A percentile compares a stretch with the other conserved stretches of the same genome.
Evolutionary conservation across 306 rosid species (phyloP).

Genomic region (Lathyrus aphaca): DNA sequence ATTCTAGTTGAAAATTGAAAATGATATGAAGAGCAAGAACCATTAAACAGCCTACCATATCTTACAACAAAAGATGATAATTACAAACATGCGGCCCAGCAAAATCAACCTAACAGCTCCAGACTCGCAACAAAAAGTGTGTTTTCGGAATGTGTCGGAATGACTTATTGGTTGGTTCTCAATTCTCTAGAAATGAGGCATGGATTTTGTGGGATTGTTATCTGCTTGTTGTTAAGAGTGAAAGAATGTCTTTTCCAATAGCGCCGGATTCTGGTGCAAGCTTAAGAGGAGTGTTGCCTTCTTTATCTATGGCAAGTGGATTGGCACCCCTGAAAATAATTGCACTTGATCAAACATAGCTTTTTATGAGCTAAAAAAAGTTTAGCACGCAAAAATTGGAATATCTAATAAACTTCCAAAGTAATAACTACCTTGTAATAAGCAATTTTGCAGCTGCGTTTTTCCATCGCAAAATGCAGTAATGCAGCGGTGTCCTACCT

Average conservation of each 20-base stretch:
- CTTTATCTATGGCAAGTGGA: conserved; percentile 48
- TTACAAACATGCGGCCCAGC: conserved; percentile 23
- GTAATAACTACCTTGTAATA: conserved; percentile 52
- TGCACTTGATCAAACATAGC: neutral
- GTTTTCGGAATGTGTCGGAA: neutral
- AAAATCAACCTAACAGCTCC: conserved; percentile 21
- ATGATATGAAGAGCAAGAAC: conserved; percentile 15
- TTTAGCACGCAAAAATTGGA: neutral
- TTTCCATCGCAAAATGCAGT: conserved; percentile 56
- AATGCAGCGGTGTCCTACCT: conserved; percentile 72
- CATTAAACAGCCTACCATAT: conserved; percentile 1
- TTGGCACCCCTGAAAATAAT: conserved; percentile 66
- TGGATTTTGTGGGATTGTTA: conserved; percentile 34
- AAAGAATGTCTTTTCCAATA: conserved; percentile 42
- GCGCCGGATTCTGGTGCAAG: conserved; percentile 48
- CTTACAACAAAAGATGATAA: conserved; percentile 1
- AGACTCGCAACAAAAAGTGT: neutral
- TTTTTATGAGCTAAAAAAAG: conserved; percentile 8
- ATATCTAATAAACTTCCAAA: conserved; percentile 7
- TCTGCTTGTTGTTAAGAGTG: conserved; percentile 46
- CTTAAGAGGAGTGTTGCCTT: conserved; percentile 59
- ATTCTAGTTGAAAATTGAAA: conserved; percentile 28
- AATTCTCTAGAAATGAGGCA: neutral
- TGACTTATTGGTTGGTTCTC: conserved; percentile 6
- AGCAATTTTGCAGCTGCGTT: conserved; percentile 55